Evolutionary conservation across 2,329 filamentous ascomycete genomes (phyloP).

Genomic region (Xylaria sp.): DNA sequence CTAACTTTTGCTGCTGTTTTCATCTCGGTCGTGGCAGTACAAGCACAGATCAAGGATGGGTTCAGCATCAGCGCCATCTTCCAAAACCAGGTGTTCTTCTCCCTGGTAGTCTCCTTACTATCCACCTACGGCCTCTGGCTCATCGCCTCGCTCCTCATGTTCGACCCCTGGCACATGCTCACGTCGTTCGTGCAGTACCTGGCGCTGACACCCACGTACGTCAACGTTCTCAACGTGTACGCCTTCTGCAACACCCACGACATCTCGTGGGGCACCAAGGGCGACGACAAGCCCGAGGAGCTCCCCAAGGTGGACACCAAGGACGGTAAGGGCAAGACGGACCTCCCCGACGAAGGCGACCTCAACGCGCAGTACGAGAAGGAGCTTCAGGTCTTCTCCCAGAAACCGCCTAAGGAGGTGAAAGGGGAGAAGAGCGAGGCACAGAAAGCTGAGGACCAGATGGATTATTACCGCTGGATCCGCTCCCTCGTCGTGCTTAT

Average conservation of each 20-base stretch:
- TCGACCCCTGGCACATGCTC: slow-evolving; percentile 99
- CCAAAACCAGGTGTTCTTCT: slow-evolving; percentile 88
- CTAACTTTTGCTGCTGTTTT: slow-evolving; percentile 94
- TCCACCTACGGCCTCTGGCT: slow-evolving; percentile 96
- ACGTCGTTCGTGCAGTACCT: slow-evolving; percentile 96
- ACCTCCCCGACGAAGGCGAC: slow-evolving; percentile 93
- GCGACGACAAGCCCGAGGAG: slow-evolving; percentile 93
- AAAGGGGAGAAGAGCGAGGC: slow-evolving; percentile 59
- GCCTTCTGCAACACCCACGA: slow-evolving; percentile 99
- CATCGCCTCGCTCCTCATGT: slow-evolving; percentile 87
- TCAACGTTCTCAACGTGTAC: slow-evolving; percentile 98
- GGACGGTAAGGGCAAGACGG: slow-evolving; percentile 88
- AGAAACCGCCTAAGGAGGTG: slow-evolving; percentile 77
- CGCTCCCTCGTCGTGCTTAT: slow-evolving; percentile 87
- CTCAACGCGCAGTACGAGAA: slow-evolving; percentile 93
- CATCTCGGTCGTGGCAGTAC: slow-evolving; percentile 87
- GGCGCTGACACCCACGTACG: slow-evolving; percentile 92
- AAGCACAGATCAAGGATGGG: slow-evolving; percentile 68
- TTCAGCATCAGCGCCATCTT: slow-evolving; percentile 79
- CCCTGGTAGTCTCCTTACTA: slow-evolving; percentile 87
- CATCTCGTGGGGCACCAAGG: slow-evolving; percentile 97
- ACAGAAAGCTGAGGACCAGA: slow-evolving; percentile 78
- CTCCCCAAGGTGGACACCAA: slow-evolving; percentile 88
- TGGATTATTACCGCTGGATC: slow-evolving; percentile 98
- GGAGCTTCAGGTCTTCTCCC: slow-evolving; percentile 75